Conservation (phyloP, 23 red algal species). For the Gracilaria domingensis region DNA sequence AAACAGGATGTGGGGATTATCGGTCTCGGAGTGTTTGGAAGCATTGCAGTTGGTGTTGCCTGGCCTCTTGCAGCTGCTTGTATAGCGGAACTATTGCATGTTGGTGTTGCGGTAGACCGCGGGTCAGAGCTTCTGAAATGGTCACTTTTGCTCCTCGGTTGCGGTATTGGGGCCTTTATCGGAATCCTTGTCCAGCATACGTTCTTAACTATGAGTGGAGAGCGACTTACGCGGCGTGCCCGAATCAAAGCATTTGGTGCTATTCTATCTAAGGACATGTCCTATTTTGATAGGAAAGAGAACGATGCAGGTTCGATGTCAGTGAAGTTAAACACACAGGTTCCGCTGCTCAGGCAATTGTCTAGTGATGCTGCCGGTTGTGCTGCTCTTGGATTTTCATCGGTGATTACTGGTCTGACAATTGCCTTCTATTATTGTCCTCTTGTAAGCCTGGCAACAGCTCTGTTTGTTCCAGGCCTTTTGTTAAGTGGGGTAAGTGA, state of each 20-base stretch:
- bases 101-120: conserved; percentile 6
- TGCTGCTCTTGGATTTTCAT: conserved; percentile 20
- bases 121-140: conserved; percentile 31
- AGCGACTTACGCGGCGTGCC: conserved; percentile 66
- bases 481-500: conserved; percentile 30
- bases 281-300: conserved; percentile 75
- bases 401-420: conserved; percentile 49
- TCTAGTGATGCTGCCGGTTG: conserved; percentile 44
- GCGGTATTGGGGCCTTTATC: conserved; percentile 31
- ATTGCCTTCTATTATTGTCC: conserved; percentile 49
- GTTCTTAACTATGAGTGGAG: conserved; percentile 73
- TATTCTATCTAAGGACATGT: conserved; percentile 73
- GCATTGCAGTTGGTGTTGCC: conserved; percentile 1
- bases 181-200: conserved; percentile 36
- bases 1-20: neutral
- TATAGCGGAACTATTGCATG: conserved; percentile 26
- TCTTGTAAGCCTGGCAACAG: conserved; percentile 48
- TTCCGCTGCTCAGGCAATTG: conserved; percentile 9
- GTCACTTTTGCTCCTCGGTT: conserved; percentile 25
- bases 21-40: conserved; percentile 25
- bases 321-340: conserved; percentile 43
- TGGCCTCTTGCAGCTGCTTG: conserved; percentile 38
- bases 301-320: conserved; percentile 52
- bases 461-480: conserved; percentile 42
- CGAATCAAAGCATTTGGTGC: conserved; percentile 60